These are phyloP conservation scores for Somion occarium DNA, from an alignment of 1,284 basidiomycete species.

Conservation along the genomic window DNA sequence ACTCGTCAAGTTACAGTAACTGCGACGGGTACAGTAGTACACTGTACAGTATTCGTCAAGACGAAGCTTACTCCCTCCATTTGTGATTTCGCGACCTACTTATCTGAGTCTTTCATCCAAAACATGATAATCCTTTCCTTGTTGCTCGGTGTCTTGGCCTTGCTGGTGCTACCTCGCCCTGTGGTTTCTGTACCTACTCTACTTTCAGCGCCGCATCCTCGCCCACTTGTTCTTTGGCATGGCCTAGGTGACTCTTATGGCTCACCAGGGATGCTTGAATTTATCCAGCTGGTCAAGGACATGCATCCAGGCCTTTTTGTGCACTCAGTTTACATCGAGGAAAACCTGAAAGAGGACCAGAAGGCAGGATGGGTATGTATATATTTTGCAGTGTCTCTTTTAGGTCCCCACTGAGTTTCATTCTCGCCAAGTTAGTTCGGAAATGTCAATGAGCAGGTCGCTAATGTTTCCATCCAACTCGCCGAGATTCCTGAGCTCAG, in stretches of 20 bases:
- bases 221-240: constrained; percentile 93
- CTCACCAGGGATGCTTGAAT: constrained; percentile 65
- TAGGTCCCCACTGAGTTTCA: neutral
- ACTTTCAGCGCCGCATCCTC: neutral
- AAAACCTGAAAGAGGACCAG: constrained; percentile 66
- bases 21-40: too few relatives aligned
- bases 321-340: constrained; percentile 74
- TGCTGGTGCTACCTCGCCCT: too few relatives aligned
- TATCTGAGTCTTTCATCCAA: too few relatives aligned
- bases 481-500: constrained; percentile 63
- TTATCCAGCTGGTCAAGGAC: constrained; percentile 61
- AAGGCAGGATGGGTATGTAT: constrained; percentile 74
- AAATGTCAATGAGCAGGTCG: constrained; percentile 71
- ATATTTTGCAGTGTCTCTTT: neutral
- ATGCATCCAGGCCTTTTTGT: constrained; percentile 85
- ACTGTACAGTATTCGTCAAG: too few relatives aligned
- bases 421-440: constrained; percentile 55
- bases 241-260: constrained; percentile 76
- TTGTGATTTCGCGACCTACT: too few relatives aligned
- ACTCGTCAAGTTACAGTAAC: too few relatives aligned
- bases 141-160: too few relatives aligned
- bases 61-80: too few relatives aligned
- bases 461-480: constrained; percentile 65
- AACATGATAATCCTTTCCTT: too few relatives aligned
- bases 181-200: neutral